Evolutionary conservation across 1,139 yeast species (phyloP).

Genomic region (Protomyces lactucae-debilis): DNA sequence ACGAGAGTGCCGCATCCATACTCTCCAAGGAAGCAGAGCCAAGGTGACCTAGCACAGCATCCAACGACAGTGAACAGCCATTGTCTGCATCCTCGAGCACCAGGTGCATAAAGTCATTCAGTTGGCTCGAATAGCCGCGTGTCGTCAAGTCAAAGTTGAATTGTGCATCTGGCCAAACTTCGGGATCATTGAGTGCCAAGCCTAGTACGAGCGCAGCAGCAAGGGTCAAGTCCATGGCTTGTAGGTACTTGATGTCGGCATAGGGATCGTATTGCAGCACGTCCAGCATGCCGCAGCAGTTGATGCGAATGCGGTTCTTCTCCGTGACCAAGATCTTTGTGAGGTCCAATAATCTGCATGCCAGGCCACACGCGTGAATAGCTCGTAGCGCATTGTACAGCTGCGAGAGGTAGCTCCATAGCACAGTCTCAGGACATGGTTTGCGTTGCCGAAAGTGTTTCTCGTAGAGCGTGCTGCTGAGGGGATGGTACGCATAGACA

Average conservation of each 20-base stretch:
- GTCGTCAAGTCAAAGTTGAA: constrained; percentile 36
- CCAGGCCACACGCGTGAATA: constrained; percentile 59
- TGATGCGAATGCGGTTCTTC: constrained; percentile 64
- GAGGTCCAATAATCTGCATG: constrained; percentile 60
- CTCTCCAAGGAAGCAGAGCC: constrained; percentile 45
- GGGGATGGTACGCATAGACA: constrained; percentile 32
- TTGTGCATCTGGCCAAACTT: constrained; percentile 36
- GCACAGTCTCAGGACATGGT: constrained; percentile 52
- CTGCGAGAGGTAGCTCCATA: constrained; percentile 77
- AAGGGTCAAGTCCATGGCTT: constrained; percentile 51
- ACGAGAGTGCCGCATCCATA: constrained; percentile 54
- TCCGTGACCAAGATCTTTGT: constrained; percentile 68
- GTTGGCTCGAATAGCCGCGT: constrained; percentile 31
- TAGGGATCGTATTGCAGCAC: constrained; percentile 45
- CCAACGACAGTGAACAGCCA: constrained; percentile 30
- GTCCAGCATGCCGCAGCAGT: constrained; percentile 69
- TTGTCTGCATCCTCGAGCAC: constrained; percentile 33
- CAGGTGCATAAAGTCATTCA: constrained; percentile 30
- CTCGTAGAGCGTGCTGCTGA: constrained; percentile 50
- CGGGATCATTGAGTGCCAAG: constrained; percentile 32
- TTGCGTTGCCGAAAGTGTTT: constrained; percentile 40
- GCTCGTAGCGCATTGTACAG: constrained; percentile 59
- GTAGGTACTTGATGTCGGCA: constrained; percentile 40
- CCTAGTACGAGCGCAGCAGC: constrained; percentile 55
- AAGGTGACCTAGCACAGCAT: constrained; percentile 38